Conservation (phyloP, 305 asterid species). For the Vinca major region DNA sequence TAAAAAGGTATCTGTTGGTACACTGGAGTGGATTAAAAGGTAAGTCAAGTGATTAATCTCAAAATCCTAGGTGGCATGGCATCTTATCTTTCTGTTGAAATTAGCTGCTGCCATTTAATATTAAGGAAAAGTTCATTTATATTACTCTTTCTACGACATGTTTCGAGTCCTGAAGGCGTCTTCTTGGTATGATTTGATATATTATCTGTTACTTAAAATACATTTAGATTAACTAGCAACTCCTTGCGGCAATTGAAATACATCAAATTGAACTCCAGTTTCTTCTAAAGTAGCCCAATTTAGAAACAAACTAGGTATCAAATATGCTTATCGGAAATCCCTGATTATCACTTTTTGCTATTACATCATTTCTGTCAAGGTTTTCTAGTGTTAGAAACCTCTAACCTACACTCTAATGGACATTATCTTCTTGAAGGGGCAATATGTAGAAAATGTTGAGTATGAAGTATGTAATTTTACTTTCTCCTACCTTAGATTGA, state of each 20-base stretch:
- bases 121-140: not conserved
- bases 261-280: not conserved
- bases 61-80: not conserved
- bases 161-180: not conserved
- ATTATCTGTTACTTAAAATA: not conserved
- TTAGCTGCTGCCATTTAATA: not conserved
- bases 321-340: not conserved
- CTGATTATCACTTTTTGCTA: not conserved
- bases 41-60: conserved; percentile 25
- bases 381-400: not conserved
- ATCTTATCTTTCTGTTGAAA: not conserved
- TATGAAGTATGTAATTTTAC: too few relatives aligned
- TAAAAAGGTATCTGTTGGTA: conserved; percentile 77
- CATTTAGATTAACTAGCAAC: not conserved
- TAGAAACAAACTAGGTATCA: not conserved
- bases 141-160: not conserved
- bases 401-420: too few relatives aligned
- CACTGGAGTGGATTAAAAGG: conserved; percentile 92
- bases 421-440: too few relatives aligned
- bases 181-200: not conserved
- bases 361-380: not conserved
- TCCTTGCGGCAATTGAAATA: not conserved
- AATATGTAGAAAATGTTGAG: too few relatives aligned
- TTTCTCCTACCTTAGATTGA: too few relatives aligned
- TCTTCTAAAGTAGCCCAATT: not conserved